A percentile compares a stretch with the other conserved stretches of the same genome.
These are phyloP conservation scores for Myxozyma mucilagina DNA, from an alignment of 805 yeast genomes.

Conservation along the genomic window DNA sequence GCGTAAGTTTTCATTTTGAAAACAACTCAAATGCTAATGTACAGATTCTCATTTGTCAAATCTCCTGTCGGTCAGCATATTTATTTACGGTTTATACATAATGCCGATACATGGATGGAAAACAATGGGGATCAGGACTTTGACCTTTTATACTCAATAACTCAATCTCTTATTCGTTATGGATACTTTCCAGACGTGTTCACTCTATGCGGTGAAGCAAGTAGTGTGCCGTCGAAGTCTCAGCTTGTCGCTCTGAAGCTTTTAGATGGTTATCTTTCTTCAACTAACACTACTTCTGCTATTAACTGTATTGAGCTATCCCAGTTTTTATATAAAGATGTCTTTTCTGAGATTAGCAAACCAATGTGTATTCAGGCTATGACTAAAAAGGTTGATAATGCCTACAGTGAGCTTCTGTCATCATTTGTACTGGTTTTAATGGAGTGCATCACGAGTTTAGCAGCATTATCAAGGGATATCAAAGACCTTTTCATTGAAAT, in stretches of 20 bases:
- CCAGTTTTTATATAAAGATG: slow-evolving; percentile 7
- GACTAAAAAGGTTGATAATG: slow-evolving; percentile 11
- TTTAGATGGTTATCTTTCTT: slow-evolving; percentile 21
- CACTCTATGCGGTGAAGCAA: neutral
- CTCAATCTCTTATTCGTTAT: slow-evolving; percentile 5
- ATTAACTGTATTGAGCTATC: slow-evolving; percentile 6
- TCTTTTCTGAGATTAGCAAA: slow-evolving; percentile 10
- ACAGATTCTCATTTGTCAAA: slow-evolving; percentile 1
- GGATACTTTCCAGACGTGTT: slow-evolving; percentile 5
- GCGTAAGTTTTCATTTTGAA: slow-evolving; percentile 2
- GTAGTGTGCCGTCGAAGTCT: slow-evolving; percentile 4
- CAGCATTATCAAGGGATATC: slow-evolving; percentile 1
- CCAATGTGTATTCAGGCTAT: slow-evolving; percentile 20
- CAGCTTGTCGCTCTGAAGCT: slow-evolving; percentile 19
- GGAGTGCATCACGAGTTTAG: slow-evolving; percentile 12
- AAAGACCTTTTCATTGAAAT: slow-evolving; percentile 5
- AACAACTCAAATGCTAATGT: neutral
- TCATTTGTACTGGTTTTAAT: neutral
- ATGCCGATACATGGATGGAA: slow-evolving; percentile 16
- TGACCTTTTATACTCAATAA: slow-evolving; percentile 15
- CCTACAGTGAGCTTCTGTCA: slow-evolving; percentile 1
- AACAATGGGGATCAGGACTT: slow-evolving; percentile 10
- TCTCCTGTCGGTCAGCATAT: slow-evolving; percentile 3
- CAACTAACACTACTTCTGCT: neutral
- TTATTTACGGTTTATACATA: neutral